These are phyloP conservation scores for Apiotrichum porosum DNA, from an alignment of 1,284 basidiomycete genomes.

Conservation along the genomic window DNA sequence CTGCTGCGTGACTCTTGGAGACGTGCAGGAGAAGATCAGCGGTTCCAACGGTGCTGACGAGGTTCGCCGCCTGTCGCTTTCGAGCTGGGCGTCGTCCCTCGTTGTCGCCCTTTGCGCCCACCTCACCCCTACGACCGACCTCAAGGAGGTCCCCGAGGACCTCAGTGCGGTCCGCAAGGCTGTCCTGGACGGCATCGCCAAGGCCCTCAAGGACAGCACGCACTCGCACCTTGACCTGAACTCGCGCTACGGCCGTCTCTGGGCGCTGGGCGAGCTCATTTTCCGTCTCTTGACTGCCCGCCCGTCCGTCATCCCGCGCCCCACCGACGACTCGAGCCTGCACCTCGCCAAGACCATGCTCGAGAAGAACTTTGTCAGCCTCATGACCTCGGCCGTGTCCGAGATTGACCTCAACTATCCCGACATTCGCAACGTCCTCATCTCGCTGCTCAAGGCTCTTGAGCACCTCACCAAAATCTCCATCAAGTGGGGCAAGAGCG, in stretches of 20 bases:
- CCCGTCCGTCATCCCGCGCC: constrained; percentile 54
- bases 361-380: constrained; percentile 92
- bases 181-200: constrained; percentile 81
- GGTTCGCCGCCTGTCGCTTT: constrained; percentile 53
- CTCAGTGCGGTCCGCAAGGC: constrained; percentile 81
- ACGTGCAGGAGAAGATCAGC: constrained; percentile 12
- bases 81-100: constrained; percentile 81
- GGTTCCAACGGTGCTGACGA: constrained; percentile 4
- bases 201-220: constrained; percentile 76
- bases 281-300: constrained; percentile 79
- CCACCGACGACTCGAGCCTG: constrained; percentile 32
- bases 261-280: constrained; percentile 82
- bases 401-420: constrained; percentile 97
- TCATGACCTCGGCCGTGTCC: constrained; percentile 79
- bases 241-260: constrained; percentile 77
- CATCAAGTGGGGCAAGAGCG: constrained; percentile 89
- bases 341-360: constrained; percentile 94
- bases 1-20: constrained; percentile 62
- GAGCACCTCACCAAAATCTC: constrained; percentile 91
- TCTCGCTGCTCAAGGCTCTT: constrained; percentile 79
- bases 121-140: constrained; percentile 56
- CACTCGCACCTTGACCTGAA: constrained; percentile 60
- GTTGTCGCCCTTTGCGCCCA: constrained; percentile 89
- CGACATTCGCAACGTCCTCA: constrained; percentile 76
- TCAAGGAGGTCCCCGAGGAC: constrained; percentile 71